phyloP scores from a whole-genome alignment of 2,329 filamentous ascomycete genomes.

The Fusarium annulatum region DNA sequence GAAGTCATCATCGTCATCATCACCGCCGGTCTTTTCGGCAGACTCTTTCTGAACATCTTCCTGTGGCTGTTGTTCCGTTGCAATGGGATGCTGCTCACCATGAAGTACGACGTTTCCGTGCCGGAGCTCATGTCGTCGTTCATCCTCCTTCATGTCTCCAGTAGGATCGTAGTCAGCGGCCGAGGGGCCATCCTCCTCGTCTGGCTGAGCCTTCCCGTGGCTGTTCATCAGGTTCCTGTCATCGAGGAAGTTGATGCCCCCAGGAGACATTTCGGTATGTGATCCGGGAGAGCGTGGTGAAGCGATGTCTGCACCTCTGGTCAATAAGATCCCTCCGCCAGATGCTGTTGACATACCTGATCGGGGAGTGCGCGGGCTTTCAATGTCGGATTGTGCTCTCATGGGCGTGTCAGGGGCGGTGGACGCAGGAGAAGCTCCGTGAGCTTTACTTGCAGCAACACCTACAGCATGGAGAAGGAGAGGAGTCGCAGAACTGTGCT shows the following conservation, averaged over 20 bases:
- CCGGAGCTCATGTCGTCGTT: slow-evolving; percentile 74
- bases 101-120: slow-evolving; percentile 66
- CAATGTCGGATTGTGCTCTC: slow-evolving; percentile 45
- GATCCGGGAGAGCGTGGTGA: slow-evolving; percentile 59
- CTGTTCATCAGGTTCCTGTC: slow-evolving; percentile 76
- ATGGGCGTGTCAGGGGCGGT: slow-evolving; percentile 58
- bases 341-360: slow-evolving; percentile 55
- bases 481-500: slow-evolving; percentile 79
- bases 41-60: slow-evolving; percentile 45
- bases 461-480: slow-evolving; percentile 80
- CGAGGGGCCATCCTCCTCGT: slow-evolving; percentile 79
- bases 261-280: slow-evolving; percentile 66
- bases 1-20: slow-evolving; percentile 68
- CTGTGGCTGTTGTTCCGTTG: slow-evolving; percentile 41
- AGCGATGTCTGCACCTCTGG: slow-evolving; percentile 46
- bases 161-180: slow-evolving; percentile 94
- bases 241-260: slow-evolving; percentile 70
- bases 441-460: slow-evolving; percentile 64
- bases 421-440: slow-evolving; percentile 64
- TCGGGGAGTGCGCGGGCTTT: slow-evolving; percentile 60
- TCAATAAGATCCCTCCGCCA: slow-evolving; percentile 36
- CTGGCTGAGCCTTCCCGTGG: slow-evolving; percentile 56
- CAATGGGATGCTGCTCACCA: slow-evolving; percentile 53
- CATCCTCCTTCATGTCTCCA: slow-evolving; percentile 87
- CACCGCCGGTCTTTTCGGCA: slow-evolving; percentile 37